A percentile compares a stretch with the other conserved stretches of the same genome.
phyloP scores from a whole-genome alignment of 768 basidiomycete genomes.

The Mycena leptocephala region DNA sequence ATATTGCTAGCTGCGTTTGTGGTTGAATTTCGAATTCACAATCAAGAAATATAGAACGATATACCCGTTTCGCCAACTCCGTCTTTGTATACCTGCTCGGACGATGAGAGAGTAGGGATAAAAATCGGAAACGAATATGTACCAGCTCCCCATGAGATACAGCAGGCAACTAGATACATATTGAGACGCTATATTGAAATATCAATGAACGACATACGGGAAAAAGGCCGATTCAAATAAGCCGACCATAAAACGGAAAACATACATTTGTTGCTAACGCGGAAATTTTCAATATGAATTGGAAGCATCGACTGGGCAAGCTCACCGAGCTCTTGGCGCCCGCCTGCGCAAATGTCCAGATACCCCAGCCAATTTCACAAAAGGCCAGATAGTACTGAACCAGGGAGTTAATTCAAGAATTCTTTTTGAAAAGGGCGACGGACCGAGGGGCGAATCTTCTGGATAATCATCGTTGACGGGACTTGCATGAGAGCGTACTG shows the following conservation, averaged over 20 bases:
- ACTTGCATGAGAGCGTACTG: slow-evolving; percentile 39
- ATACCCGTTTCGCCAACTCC: slow-evolving; percentile 42
- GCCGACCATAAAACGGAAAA: slow-evolving; percentile 43
- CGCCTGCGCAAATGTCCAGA: slow-evolving; percentile 46
- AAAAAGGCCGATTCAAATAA: slow-evolving; percentile 44
- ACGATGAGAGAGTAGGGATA: not conserved
- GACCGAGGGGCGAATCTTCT: slow-evolving; percentile 42
- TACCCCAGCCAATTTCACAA: slow-evolving; percentile 44
- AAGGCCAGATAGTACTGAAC: slow-evolving; percentile 35
- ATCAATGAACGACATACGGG: slow-evolving; percentile 30
- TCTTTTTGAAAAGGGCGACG: not conserved
- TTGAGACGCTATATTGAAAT: too few relatives aligned
- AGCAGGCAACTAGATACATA: slow-evolving; percentile 8
- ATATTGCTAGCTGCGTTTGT: slow-evolving; percentile 37
- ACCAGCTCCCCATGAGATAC: slow-evolving; percentile 46
- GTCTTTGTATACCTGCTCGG: slow-evolving; percentile 34
- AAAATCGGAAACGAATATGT: not conserved
- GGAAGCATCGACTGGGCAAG: too few relatives aligned
- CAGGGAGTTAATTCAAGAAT: not conserved
- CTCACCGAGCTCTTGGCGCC: slow-evolving; percentile 38
- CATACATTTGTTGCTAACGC: slow-evolving; percentile 41
- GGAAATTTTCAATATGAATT: too few relatives aligned
- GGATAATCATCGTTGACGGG: slow-evolving; percentile 42
- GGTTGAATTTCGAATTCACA: not conserved
- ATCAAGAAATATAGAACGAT: not conserved